phyloP scores from a whole-genome alignment of 139 green algal species.

The Nannochloris sp. region DNA sequence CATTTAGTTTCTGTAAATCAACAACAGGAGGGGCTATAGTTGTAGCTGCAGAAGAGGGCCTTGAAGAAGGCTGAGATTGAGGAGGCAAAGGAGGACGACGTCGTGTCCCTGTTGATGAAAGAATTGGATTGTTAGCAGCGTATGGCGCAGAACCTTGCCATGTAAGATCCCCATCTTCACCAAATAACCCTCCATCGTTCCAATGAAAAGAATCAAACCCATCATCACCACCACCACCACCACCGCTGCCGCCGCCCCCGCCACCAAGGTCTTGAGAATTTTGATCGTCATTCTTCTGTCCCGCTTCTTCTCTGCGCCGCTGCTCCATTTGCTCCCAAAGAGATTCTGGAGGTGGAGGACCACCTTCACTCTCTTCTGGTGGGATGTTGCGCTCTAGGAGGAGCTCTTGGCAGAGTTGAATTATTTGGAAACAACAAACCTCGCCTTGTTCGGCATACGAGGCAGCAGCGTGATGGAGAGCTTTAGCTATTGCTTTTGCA shows the following conservation, averaged over 20 bases:
- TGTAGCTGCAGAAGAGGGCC: too few species aligned
- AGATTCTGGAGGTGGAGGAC: conserved; percentile 8
- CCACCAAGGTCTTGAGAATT: too few species aligned
- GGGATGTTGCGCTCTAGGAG: conserved; percentile 41
- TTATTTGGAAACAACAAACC: conserved; percentile 63
- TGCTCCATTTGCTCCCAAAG: conserved; percentile 59
- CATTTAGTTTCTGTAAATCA: too few species aligned
- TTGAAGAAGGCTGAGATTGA: too few species aligned
- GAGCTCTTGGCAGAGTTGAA: conserved; percentile 43
- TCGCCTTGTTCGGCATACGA: conserved; percentile 20
- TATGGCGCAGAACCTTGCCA: too few species aligned
- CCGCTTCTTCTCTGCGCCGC: conserved; percentile 1
- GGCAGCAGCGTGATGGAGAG: conserved; percentile 27
- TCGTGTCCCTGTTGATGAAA: too few species aligned
- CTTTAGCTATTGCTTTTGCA: conserved; percentile 24
- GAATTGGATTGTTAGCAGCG: too few species aligned
- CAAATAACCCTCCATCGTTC: conserved; percentile 38
- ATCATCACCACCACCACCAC: too few species aligned
- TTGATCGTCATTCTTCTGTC: background rate
- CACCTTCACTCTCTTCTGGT: background rate
- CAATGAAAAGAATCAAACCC: conserved; percentile 8
- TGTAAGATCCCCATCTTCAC: too few species aligned
- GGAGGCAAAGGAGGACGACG: too few species aligned
- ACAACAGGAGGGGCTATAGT: too few species aligned
- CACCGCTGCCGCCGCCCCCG: background rate